phyloP scores from a whole-genome alignment of 2,329 filamentous ascomycete species.

The Fulvia fulva region DNA sequence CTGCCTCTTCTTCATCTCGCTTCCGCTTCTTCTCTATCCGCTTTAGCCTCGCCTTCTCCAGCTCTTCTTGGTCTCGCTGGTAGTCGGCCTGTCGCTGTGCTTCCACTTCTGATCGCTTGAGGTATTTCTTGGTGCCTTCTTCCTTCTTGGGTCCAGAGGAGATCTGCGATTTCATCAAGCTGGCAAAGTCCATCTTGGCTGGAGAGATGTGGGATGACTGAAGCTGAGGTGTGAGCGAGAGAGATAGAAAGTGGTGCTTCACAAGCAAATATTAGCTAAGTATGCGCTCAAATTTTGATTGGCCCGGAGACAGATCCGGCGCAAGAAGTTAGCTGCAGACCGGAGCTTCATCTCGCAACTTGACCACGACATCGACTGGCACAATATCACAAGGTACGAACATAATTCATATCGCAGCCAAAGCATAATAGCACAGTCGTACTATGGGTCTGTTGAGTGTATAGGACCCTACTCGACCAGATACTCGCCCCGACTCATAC shows the following conservation, averaged over 20 bases:
- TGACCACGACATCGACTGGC: not conserved
- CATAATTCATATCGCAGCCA: not conserved
- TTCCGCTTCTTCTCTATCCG: constrained; percentile 77
- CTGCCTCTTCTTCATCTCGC: constrained; percentile 77
- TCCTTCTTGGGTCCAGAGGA: constrained; percentile 50
- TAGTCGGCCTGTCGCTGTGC: constrained; percentile 76
- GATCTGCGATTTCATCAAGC: constrained; percentile 89
- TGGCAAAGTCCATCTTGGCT: constrained; percentile 82
- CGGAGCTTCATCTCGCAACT: constrained; percentile 3
- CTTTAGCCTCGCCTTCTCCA: constrained; percentile 67
- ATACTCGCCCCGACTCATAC: not conserved
- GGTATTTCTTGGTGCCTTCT: constrained; percentile 64
- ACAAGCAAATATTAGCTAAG: not conserved
- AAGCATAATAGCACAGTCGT: not conserved
- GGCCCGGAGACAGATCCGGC: not conserved
- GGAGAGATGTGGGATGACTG: not conserved
- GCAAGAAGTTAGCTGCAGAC: not conserved
- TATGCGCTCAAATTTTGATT: not conserved
- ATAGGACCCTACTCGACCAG: not conserved
- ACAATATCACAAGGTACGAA: not conserved
- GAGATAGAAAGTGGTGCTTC: not conserved
- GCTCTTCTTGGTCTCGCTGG: constrained; percentile 70
- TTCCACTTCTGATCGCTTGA: constrained; percentile 82
- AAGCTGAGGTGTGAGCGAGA: not conserved
- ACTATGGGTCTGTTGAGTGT: not conserved